Conservation (phyloP, 805 yeast genomes). For the Cyberlindnera lachancei region DNA sequence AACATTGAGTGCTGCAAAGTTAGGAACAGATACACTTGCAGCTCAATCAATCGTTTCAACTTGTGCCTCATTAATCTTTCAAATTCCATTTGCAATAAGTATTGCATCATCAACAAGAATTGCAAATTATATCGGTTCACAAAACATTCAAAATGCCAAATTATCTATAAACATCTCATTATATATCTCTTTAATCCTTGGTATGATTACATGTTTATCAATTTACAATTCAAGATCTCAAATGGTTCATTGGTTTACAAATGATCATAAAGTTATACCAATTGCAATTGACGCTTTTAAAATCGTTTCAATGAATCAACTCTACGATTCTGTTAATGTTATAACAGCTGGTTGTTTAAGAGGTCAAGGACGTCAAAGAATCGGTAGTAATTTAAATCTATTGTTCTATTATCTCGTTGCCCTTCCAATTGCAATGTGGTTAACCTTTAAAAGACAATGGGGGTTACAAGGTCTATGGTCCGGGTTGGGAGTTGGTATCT, state of each 20-base stretch:
- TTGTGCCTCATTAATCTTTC: conserved; percentile 46
- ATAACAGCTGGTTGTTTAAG: conserved; percentile 65
- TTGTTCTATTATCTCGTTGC: conserved; percentile 57
- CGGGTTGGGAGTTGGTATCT: conserved; percentile 52
- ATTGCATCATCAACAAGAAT: conserved; percentile 58
- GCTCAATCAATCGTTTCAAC: conserved; percentile 59
- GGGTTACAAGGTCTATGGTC: conserved; percentile 58
- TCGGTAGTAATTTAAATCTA: conserved; percentile 60
- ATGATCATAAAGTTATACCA: conserved; percentile 40
- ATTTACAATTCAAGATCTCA: conserved; percentile 37
- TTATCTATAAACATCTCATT: conserved; percentile 36
- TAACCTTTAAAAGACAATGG: conserved; percentile 41
- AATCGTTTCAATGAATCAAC: conserved; percentile 53
- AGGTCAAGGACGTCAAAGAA: conserved; percentile 65
- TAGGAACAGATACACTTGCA: conserved; percentile 55
- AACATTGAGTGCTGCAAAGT: conserved; percentile 51
- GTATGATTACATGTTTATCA: conserved; percentile 35
- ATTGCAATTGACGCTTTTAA: conserved; percentile 38
- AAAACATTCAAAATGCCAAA: conserved; percentile 29
- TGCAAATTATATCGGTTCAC: conserved; percentile 51
- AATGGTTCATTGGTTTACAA: conserved; percentile 45
- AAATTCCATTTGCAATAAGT: conserved; percentile 55
- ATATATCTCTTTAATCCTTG: conserved; percentile 23
- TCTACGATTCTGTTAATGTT: conserved; percentile 55
- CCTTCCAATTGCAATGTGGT: conserved; percentile 47